Base-by-base conservation (phyloP, 1,284 basidiomycete genomes). In the Rhodotorula sp. region DNA sequence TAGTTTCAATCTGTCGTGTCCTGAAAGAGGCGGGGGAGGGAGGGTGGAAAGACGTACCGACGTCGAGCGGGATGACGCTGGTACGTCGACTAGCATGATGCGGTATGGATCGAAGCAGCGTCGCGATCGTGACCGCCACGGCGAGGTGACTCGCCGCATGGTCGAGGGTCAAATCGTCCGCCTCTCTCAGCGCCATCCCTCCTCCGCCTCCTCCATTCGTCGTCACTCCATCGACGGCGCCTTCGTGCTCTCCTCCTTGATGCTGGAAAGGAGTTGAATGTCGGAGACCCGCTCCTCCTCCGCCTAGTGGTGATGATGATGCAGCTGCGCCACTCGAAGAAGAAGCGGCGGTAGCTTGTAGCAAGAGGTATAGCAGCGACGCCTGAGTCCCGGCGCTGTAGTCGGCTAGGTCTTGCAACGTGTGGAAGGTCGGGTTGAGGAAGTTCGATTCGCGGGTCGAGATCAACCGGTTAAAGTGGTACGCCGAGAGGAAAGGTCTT, bases 111-210 rank as follows among this genome's bases (percentile, higher is more conserved):
- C 74, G 64, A 4, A 78, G 49, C 2, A 75, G 69, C 5, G 71
- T 74, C 26, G 73, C 66, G 54, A 77, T 75, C 8, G 76, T 76
- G 23, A 69, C 66, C 34, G 69, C 74, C 6, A 77, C 76, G 0
- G 76, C 77, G n/a, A 77, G 50, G 60, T 78, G 77, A 15, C 72
- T 74, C 21, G 77, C 76, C 1, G 77, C 77, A 43, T 78, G 77
- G 45, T 78, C 77, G 10, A 78, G 60, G 10, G 66, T 70, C 28
- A 76, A 34, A 47, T 71, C 68, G 66, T 74, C 72, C 19, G 65
- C 67, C 49, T 67, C 62, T 34, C 67, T 71, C 6, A 56, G 16
- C 4, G 38, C 34, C 18, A 49, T 26, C 26, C 3, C 18, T 34
- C 45, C 60, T 14, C 23, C 38, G 6, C 34, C 34, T 38, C 38